Conservation (phyloP, 116 monocot genomes). For the Zostera marina region DNA sequence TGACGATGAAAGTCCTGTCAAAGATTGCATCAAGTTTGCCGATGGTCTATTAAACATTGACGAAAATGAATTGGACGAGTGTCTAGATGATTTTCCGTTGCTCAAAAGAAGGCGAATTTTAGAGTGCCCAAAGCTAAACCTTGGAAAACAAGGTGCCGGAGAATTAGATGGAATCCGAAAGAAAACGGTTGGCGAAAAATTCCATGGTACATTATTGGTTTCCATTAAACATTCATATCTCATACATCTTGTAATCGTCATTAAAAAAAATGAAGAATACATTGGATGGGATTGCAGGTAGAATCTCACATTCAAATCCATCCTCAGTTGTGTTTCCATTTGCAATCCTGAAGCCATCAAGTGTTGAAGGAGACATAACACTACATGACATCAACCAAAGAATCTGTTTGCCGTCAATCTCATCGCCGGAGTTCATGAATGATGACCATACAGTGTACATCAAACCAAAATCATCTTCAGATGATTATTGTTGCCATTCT, state of each 20-base stretch:
- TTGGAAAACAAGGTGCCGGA: too few species aligned
- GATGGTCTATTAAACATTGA: conserved; percentile 13
- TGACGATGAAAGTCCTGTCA: conserved; percentile 63
- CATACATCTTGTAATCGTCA: neutral
- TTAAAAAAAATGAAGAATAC: conserved; percentile 25
- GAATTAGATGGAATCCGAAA: too few species aligned
- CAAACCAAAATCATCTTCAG: too few species aligned
- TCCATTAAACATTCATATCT: too few species aligned
- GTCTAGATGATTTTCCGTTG: neutral
- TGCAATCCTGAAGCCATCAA: conserved; percentile 61
- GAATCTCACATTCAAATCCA: conserved; percentile 30
- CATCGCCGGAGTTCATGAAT: conserved; percentile 16
- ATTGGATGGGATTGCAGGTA: conserved; percentile 19
- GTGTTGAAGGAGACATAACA: conserved; percentile 56
- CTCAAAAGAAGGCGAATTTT: neutral
- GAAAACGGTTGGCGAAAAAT: too few species aligned
- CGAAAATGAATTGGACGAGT: conserved; percentile 12
- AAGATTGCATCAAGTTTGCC: conserved; percentile 40
- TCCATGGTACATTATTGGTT: too few species aligned
- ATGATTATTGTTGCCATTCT: too few species aligned
- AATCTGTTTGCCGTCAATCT: conserved; percentile 39
- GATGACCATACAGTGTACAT: conserved; percentile 15
- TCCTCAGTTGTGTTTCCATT: conserved; percentile 47
- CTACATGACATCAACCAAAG: conserved; percentile 75
- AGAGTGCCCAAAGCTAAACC: neutral